Conservation (phyloP, 495 filamentous ascomycete species). For the Articulospora tetracladia region DNA sequence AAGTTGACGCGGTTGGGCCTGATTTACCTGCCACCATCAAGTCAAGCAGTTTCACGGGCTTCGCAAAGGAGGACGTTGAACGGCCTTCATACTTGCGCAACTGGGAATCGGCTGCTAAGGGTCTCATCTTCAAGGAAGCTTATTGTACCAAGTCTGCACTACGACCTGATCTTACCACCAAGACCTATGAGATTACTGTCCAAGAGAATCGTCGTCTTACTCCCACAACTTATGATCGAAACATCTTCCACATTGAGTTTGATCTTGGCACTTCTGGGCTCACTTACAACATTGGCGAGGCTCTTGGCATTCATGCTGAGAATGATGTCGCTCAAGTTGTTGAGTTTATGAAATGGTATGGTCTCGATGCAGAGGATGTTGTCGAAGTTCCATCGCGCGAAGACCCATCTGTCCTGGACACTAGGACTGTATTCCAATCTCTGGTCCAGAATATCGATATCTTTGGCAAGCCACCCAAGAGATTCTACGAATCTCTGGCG, state of each 20-base stretch:
- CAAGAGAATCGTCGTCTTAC: slow-evolving; percentile 94
- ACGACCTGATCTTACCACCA: slow-evolving; percentile 78
- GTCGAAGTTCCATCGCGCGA: slow-evolving; percentile 91
- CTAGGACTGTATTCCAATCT: slow-evolving; percentile 89
- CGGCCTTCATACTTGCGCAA: slow-evolving; percentile 61
- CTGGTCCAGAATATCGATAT: slow-evolving; percentile 94
- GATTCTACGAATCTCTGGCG: slow-evolving; percentile 90
- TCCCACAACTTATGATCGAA: slow-evolving; percentile 84
- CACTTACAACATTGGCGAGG: slow-evolving; percentile 95
- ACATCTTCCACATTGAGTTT: slow-evolving; percentile 99
- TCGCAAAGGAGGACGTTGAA: slow-evolving; percentile 73
- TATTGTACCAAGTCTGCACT: slow-evolving; percentile 69
- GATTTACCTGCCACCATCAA: slow-evolving; percentile 58
- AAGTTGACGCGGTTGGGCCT: slow-evolving; percentile 47
- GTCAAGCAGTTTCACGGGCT: slow-evolving; percentile 73
- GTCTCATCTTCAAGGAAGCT: slow-evolving; percentile 90
- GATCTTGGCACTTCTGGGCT: slow-evolving; percentile 87
- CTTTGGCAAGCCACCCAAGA: slow-evolving; percentile 93
- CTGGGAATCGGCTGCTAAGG: slow-evolving; percentile 82
- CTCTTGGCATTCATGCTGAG: slow-evolving; percentile 94
- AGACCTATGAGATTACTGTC: slow-evolving; percentile 85
- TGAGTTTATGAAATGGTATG: slow-evolving; percentile 87
- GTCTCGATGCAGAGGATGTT: slow-evolving; percentile 73
- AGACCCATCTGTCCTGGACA: slow-evolving; percentile 70
- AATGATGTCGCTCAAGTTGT: slow-evolving; percentile 76